Evolutionary conservation across 2,329 filamentous ascomycete species (phyloP).

Genomic region (Fusarium sublunatum): DNA sequence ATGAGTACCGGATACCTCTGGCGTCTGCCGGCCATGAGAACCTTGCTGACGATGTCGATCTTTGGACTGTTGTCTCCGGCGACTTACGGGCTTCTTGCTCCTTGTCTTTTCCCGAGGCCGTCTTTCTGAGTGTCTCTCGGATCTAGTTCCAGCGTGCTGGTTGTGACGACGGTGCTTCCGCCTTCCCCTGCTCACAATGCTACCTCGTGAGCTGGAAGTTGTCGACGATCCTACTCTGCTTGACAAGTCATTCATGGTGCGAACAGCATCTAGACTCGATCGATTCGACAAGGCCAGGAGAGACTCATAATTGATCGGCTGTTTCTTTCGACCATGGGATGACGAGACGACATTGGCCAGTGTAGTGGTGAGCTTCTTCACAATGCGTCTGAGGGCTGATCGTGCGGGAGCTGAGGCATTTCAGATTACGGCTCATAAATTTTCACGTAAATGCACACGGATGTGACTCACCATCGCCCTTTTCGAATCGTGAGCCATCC

Average conservation of each 20-base stretch:
- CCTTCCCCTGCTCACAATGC: slow-evolving; percentile 37
- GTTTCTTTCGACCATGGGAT: slow-evolving; percentile 46
- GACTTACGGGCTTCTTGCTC: slow-evolving; percentile 21
- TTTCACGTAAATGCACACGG: slow-evolving; percentile 12
- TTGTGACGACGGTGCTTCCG: slow-evolving; percentile 25
- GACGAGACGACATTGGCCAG: slow-evolving; percentile 55
- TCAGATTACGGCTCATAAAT: slow-evolving; percentile 25
- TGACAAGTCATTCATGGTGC: slow-evolving; percentile 61
- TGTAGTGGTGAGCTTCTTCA: slow-evolving; percentile 57
- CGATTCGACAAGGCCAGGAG: slow-evolving; percentile 60
- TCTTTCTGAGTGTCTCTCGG: slow-evolving; percentile 17
- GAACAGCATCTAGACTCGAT: slow-evolving; percentile 61
- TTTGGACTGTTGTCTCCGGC: slow-evolving; percentile 12
- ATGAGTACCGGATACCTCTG: slow-evolving; percentile 10
- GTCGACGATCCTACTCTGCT: slow-evolving; percentile 43
- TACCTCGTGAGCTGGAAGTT: slow-evolving; percentile 29
- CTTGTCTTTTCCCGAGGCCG: slow-evolving; percentile 19
- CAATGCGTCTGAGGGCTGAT: slow-evolving; percentile 55
- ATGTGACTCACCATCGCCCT: slow-evolving; percentile 60
- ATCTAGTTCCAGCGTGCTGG: slow-evolving; percentile 15
- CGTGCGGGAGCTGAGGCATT: slow-evolving; percentile 51
- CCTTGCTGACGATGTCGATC: slow-evolving; percentile 19
- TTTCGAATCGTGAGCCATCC: slow-evolving; percentile 56
- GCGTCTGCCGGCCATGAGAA: slow-evolving; percentile 10
- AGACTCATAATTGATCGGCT: slow-evolving; percentile 58